Evolutionary conservation across 176 grass and related monocot species (phyloP), one percentile per base, ranked within the genome.

Genomic region (Oryza australiensis): DNA sequence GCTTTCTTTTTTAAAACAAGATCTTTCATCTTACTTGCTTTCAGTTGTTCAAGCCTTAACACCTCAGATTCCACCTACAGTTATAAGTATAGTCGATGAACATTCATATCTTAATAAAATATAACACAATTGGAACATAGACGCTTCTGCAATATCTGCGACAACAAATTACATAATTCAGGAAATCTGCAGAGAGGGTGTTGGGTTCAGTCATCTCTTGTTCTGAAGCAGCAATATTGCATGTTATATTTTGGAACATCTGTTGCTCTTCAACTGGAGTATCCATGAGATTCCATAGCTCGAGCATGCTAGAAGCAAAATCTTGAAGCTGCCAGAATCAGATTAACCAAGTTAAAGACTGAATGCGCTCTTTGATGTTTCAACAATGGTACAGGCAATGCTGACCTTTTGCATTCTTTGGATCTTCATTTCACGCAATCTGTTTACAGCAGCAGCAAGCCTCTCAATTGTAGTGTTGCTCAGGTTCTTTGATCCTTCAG

Each of bases 221-320:
- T 75, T 95, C 88, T 6, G 85, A 93, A 78, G 89, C 88, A 73
- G 90, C 90, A 76, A 93, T 90, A 70, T 93, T 98, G 43, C 85
- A 79, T 1, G 92, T 93, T 40, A 98, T 83, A 64, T 90, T 93
- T 78, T 88, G 93, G 85, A 98, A 98, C 76, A 88, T 68, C 84
- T 93, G 85, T 76, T 95, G 93, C 66, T 98, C 96, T 91, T 93
- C 90, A 20, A 90, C 71, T 69, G 96, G 93, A 62, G 91, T 93
- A 55, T 98, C 93, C 96, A 98, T 93, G 35, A 98, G 81, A 84
- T 95, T 91, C 96, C 96, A 95, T 55, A 98, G 77, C 67, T 93
- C 90, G 45, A 98, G 86, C 88, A 98, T 88, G 76, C 76, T 88
- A 35, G 88, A 91, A n/a, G 89, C 93, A 62, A 93, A 80, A 83